Evolutionary conservation across 208 protist genomes (phyloP).

Genomic region (Porcisia hertigi): DNA sequence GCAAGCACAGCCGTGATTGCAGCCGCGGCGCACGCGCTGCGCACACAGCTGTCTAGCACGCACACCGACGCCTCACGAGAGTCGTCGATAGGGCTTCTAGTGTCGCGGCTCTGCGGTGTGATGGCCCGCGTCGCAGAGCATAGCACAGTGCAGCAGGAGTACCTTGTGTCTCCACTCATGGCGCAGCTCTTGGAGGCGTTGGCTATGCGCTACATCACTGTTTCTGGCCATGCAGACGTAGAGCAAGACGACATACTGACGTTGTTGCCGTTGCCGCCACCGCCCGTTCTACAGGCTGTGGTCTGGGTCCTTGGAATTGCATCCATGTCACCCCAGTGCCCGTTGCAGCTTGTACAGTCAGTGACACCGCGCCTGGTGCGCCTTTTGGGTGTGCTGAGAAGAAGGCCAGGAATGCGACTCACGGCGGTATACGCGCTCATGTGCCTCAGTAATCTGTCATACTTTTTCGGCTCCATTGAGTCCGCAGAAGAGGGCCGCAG

Average conservation of each 20-base stretch:
- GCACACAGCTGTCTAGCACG: conserved; percentile 14
- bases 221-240: neutral
- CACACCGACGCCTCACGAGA: neutral
- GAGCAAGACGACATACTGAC: neutral
- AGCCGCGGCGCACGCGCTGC: conserved; percentile 40
- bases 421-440: conserved; percentile 76
- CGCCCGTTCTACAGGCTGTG: conserved; percentile 49
- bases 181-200: conserved; percentile 20
- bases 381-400: conserved; percentile 51
- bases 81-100: conserved; percentile 41
- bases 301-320: conserved; percentile 77
- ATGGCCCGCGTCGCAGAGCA: conserved; percentile 46
- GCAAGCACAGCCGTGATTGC: conserved; percentile 29
- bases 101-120: conserved; percentile 42
- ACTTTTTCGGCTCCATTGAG: conserved; percentile 68
- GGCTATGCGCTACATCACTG: conserved; percentile 19
- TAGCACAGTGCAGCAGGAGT: conserved; percentile 30
- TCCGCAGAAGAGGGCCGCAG: conserved; percentile 11
- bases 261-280: conserved; percentile 15
- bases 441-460: conserved; percentile 83
- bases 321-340: conserved; percentile 53
- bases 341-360: conserved; percentile 39
- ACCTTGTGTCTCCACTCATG: conserved; percentile 32
- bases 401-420: conserved; percentile 30
- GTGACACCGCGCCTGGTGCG: conserved; percentile 45